Evolutionary conservation across 164 flowering plant genomes (phyloP).

Genomic region (Nymphaea thermarum): DNA sequence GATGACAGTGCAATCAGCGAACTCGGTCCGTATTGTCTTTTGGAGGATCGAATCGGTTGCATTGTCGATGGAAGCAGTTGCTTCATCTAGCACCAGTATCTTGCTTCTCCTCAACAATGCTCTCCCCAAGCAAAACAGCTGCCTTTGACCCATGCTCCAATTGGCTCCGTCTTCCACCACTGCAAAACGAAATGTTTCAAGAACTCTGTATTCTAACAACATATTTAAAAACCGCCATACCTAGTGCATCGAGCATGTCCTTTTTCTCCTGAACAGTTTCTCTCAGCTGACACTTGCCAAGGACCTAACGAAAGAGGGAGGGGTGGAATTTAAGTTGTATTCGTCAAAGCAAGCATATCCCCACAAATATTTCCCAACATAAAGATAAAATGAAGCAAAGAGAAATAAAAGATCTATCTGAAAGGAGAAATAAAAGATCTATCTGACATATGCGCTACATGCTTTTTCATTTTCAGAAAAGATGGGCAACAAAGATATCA

Average conservation of each 20-base stretch:
- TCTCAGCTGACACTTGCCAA: constrained; percentile 53
- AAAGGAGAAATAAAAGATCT: not conserved
- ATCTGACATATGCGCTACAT: no score
- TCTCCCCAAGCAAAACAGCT: constrained; percentile 60
- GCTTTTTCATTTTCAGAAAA: no score
- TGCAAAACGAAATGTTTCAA: constrained; percentile 9
- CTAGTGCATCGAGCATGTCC: constrained; percentile 34
- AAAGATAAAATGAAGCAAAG: no score
- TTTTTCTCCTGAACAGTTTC: constrained; percentile 44
- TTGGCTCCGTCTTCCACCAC: constrained; percentile 56
- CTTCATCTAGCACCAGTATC: constrained; percentile 63
- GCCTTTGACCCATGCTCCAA: constrained; percentile 75
- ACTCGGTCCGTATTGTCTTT: constrained; percentile 45
- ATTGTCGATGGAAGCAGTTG: constrained; percentile 63
- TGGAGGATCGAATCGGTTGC: constrained; percentile 51
- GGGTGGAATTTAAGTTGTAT: no score
- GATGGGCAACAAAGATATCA: no score
- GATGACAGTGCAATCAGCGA: constrained; percentile 44
- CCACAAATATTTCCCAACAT: no score
- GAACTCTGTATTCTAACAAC: not conserved
- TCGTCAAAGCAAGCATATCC: no score
- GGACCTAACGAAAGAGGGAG: constrained; percentile 24
- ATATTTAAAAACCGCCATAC: constrained; percentile 9
- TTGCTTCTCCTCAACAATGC: constrained; percentile 43
- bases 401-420: not conserved